phyloP scores from a whole-genome alignment of 306 rosid genomes.

The Abrus pulchellus region DNA sequence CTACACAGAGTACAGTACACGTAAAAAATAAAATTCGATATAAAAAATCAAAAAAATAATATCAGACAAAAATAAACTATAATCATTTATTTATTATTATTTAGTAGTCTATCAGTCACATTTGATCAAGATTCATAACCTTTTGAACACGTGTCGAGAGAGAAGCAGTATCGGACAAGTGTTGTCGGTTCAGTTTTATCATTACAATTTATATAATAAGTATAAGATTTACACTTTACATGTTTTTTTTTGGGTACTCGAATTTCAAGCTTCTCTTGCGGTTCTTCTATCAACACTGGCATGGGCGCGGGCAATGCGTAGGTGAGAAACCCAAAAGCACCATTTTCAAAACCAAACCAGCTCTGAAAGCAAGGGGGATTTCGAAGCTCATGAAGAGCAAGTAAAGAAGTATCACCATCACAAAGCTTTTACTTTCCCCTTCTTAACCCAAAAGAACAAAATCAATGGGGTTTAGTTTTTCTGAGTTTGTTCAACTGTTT shows the following conservation, averaged over 20 bases:
- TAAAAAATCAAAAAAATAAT: no score
- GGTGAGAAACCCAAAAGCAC: conserved; percentile 52
- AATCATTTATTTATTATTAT: no score
- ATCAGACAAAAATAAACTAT: no score
- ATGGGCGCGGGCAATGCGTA: conserved; percentile 60
- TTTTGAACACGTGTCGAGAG: no score
- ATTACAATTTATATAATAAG: no score
- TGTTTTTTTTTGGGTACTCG: conserved; percentile 45
- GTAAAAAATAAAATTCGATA: no score
- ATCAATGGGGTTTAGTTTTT: conserved; percentile 10
- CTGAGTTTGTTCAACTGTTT: conserved; percentile 29
- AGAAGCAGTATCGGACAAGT: no score
- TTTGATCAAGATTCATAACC: no score
- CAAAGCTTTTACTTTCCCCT: background rate
- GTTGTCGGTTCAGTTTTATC: no score
- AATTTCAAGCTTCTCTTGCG: conserved; percentile 7
- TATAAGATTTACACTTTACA: no score
- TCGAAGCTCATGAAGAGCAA: conserved; percentile 82
- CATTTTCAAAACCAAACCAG: conserved; percentile 54
- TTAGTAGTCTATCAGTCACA: no score
- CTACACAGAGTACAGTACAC: no score
- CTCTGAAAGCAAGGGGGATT: conserved; percentile 70
- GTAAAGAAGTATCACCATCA: conserved; percentile 65
- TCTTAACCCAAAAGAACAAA: conserved; percentile 2
- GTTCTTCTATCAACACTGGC: conserved; percentile 38